A percentile compares a stretch with the other conserved stretches of the same genome.
phyloP scores from a whole-genome alignment of 345 rosid genomes.

The Camelina hispida region DNA sequence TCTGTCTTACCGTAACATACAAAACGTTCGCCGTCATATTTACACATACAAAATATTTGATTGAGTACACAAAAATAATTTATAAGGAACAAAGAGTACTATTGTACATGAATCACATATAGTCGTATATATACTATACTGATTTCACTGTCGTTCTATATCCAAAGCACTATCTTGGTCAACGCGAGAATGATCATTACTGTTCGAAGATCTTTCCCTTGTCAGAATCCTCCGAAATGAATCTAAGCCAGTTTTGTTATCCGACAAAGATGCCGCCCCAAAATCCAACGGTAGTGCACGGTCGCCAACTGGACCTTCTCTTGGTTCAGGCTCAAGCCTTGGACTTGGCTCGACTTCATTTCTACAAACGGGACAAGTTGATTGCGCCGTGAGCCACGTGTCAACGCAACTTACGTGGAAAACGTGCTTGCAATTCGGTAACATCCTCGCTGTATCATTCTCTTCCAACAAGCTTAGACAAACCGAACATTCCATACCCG shows the following conservation, averaged over 20 bases:
- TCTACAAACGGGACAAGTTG: constrained; percentile 85
- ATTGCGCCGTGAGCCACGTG: constrained; percentile 60
- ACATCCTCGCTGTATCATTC: constrained; percentile 59
- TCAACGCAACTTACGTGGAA: constrained; percentile 77
- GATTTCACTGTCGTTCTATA: constrained; percentile 39
- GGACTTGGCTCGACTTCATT: constrained; percentile 67
- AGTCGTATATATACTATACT: neutral
- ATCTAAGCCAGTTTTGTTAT: constrained; percentile 45
- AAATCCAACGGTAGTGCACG: constrained; percentile 46
- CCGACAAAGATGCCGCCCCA: constrained; percentile 21
- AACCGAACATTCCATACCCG: constrained; percentile 60
- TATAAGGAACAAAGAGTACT: constrained; percentile 8
- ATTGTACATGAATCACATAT: neutral
- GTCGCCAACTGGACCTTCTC: constrained; percentile 45
- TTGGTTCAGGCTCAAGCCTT: constrained; percentile 57
- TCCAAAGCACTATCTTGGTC: constrained; percentile 39
- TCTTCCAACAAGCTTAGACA: constrained; percentile 71
- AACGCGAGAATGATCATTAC: constrained; percentile 30
- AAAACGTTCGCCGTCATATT: constrained; percentile 3
- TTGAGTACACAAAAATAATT: neutral
- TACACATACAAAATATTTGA: neutral
- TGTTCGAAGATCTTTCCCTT: constrained; percentile 52
- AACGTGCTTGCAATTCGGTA: constrained; percentile 80
- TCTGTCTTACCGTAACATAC: neutral
- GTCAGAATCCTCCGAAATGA: constrained; percentile 55